These are phyloP conservation scores for Exophiala xenobiotica DNA, from an alignment of 2,329 filamentous ascomycete genomes.

Conservation along the genomic window DNA sequence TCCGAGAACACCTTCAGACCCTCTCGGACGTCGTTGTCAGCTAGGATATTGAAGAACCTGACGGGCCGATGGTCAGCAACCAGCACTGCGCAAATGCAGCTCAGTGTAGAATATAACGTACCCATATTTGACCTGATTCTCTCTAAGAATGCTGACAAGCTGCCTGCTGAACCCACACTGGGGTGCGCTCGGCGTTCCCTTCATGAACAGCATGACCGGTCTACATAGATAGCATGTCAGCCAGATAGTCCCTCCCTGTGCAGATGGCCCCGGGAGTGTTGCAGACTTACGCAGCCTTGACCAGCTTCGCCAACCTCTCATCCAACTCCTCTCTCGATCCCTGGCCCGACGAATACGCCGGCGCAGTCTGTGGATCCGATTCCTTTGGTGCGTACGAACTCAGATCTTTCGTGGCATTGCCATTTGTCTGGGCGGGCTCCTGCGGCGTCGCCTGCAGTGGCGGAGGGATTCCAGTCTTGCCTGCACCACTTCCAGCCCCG, in stretches of 20 bases:
- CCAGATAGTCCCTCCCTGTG: neutral
- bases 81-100: neutral
- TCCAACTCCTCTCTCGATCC: constrained; percentile 81
- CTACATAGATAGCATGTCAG: constrained; percentile 10
- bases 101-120: constrained; percentile 7
- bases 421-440: constrained; percentile 20
- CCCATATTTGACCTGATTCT: constrained; percentile 86
- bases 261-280: neutral
- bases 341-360: constrained; percentile 48
- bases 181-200: constrained; percentile 82
- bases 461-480: constrained; percentile 40
- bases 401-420: constrained; percentile 39
- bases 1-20: constrained; percentile 97
- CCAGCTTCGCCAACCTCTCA: constrained; percentile 75
- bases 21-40: constrained; percentile 94
- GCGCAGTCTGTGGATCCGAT: constrained; percentile 47
- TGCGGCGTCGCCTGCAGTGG: constrained; percentile 42
- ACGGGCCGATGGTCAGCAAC: neutral
- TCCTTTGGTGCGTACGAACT: constrained; percentile 46
- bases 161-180: constrained; percentile 94
- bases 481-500: constrained; percentile 44
- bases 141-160: constrained; percentile 79
- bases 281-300: constrained; percentile 74
- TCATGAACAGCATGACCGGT: constrained; percentile 97
- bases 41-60: constrained; percentile 95